Conservation (phyloP, 768 basidiomycete genomes). For the Leccinum arenicola region DNA sequence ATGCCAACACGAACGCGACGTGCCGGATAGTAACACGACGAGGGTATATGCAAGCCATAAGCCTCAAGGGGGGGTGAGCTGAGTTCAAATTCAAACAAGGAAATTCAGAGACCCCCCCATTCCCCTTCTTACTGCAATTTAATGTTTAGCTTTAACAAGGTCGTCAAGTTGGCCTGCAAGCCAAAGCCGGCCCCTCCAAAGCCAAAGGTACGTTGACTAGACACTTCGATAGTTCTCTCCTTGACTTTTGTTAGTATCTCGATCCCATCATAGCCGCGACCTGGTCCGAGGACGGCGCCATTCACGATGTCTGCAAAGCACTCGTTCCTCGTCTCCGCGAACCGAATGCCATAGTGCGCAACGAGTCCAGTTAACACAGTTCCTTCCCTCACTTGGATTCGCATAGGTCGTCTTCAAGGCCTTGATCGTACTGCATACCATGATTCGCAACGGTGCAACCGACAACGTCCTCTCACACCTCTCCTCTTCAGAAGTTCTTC, state of each 20-base stretch:
- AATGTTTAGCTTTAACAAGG: conserved; percentile 86
- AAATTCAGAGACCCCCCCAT: conserved; percentile 1
- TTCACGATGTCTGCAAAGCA: conserved; percentile 91
- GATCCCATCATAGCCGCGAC: conserved; percentile 96
- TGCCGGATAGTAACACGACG: conserved; percentile 27
- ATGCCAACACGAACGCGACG: conserved; percentile 13
- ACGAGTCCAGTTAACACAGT: neutral
- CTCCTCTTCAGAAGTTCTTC: conserved; percentile 76
- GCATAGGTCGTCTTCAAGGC: conserved; percentile 95
- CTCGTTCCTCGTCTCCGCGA: conserved; percentile 83
- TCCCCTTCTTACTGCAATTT: neutral
- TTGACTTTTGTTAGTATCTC: conserved; percentile 62
- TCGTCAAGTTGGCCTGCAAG: conserved; percentile 95
- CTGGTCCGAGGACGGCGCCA: conserved; percentile 92
- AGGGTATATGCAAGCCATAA: neutral
- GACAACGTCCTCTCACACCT: conserved; percentile 89
- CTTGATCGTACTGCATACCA: conserved; percentile 89
- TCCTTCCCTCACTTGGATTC: conserved; percentile 1
- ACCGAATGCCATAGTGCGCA: conserved; percentile 82
- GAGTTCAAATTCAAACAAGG: conserved; percentile 24
- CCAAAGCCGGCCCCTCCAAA: conserved; percentile 96
- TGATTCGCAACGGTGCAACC: conserved; percentile 96
- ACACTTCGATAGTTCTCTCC: neutral
- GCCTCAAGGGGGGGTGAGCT: conserved; percentile 7
- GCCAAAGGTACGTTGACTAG: conserved; percentile 63